Evolutionary conservation across 768 basidiomycete genomes (phyloP), one percentile per base, ranked within the genome.

Genomic region (Russula dissimulans): DNA sequence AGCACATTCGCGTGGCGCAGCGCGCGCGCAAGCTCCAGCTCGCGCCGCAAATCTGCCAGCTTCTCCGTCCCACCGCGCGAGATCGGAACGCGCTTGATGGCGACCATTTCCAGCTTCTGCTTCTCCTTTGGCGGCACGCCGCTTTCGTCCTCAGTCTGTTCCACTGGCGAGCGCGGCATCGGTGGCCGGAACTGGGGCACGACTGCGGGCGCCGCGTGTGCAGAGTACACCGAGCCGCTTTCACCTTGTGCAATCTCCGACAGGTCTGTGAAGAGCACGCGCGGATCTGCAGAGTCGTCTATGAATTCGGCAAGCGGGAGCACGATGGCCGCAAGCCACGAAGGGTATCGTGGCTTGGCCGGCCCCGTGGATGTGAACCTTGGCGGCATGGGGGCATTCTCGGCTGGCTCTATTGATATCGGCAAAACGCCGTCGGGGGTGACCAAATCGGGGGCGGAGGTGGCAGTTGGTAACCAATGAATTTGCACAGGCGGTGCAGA

Each of bases 181-280:
- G 59, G 41, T 34, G 60, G 63, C 51, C 31, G 48, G 38, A 61
- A 48, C 47, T 55, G 59, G 38, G 51, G 53, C 18, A 41, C 42
- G n/a, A 46, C 43, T 2, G 34, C 22, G 9, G 61, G 26, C 3
- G 57, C 34, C 0, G 45, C 69, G 31, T 70, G 68, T 2, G 79
- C 80, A 15, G 76, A 74, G 59, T 73, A 82, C 18, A 93, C 87
- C 2, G 81, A 84, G 4, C 91, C 91, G 44, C 81, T 86, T 68
- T 91, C 90, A 36, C 91, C 89, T 69, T 91, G 87, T 0, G 88
- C 90, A 32, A 93, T 85, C 72, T 91, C 90, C 56, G 79, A 80
- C 48, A 91, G 73, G 61, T 89, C 82, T 9, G 77, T 72, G 70
- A 87, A 91, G 59, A 81, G 78, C 4, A 80, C 76, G 1, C 79